Evolutionary conservation across 345 rosid species (phyloP), one percentile per base, ranked within the genome.

Genomic region (Eutrema japonicum): DNA sequence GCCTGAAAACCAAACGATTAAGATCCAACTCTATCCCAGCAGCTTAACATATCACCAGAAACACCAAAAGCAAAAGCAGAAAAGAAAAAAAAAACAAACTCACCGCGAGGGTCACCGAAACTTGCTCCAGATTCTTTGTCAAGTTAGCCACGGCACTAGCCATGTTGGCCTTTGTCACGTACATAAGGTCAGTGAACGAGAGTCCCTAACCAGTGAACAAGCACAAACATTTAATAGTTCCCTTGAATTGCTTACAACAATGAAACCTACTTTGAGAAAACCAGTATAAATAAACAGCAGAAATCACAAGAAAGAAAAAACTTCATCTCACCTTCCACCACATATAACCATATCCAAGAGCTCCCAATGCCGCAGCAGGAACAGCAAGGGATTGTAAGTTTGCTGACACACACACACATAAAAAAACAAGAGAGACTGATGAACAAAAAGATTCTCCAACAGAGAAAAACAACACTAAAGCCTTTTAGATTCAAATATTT

Each of bases 291-390:
- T 35, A 6, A 53, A 29, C 14, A 10, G 22, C 3, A n/a, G 33
- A 29, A 54, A 52, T 55, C 14, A 36, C 4, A 45, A 74, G 37
- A 29, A 55, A 30, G 38, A 33, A 8, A 37, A 8, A 37, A 52
- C 18, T 10, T 42, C 22, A 71, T 10, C 47, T 55, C 76, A 95
- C 98, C 97, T 96, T 96, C 98, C 97, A 96, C 99, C 99, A 90
- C 98, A 92, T 90, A 79, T 92, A 96, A 74, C 96, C 93, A 85
- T 92, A 96, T 42, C 99, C 97, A 66, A 96, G 63, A n/a, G 86
- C 96, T 70, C 99, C 98, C 71, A 87, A 6, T 26, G 94, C 76
- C 43, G 94, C 98, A 76, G 87, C 94, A 55, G 99, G 98, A 73
- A 86, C 72, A 72, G 85, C 68, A 62, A 90, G 85, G 43, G 86